Evolutionary conservation across 2,329 filamentous ascomycete genomes (phyloP), one percentile per base, ranked within the genome.

Genomic region (Colletotrichum tofieldiae): DNA sequence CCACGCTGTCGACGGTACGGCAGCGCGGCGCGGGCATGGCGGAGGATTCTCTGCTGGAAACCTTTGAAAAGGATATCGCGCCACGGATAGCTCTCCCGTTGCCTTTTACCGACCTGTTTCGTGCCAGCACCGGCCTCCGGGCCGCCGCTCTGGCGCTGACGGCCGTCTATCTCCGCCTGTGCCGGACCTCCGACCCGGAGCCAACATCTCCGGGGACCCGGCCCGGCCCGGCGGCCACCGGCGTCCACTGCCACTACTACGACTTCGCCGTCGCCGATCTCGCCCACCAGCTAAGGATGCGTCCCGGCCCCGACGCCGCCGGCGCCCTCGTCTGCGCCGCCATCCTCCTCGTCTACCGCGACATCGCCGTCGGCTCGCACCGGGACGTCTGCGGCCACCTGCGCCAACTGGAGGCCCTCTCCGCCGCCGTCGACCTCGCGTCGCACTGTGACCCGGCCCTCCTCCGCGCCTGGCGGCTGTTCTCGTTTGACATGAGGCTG

Each of bases 211-310:
- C 41, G 16, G 16, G 16, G 41, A 43, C 41, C 41, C 41, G 14
- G 41, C 41, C 41, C 41, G 41, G 14, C 41, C 41, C 41, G 41
- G 41, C 16, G 41, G 41, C 41, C 16, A 43, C 41, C 41, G 41
- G 41, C 41, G 41, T 43, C 41, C 41, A 20, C 14, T 62, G 59
- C 59, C 59, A 62, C 43, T 62, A 62, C n/a, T 62, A 62, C 59
- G 45, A 62, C 43, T 62, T 62, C 39, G 41, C 59, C n/a, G 59
- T 62, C 43, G 43, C 41, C 41, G 59, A 62, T 32, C 26, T 62
- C 43, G 37, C 43, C 20, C 43, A 52, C 35, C 59, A 62, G 26
- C 45, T 62, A 20, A 35, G 26, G 14, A 43, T 43, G 23, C 5
- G 43, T 37, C 59, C 59, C 18, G 14, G 43, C 14, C 41, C 29